These are phyloP conservation scores for Xylaria hypoxylon DNA, from an alignment of 2,329 filamentous ascomycete genomes.

Conservation along the genomic window DNA sequence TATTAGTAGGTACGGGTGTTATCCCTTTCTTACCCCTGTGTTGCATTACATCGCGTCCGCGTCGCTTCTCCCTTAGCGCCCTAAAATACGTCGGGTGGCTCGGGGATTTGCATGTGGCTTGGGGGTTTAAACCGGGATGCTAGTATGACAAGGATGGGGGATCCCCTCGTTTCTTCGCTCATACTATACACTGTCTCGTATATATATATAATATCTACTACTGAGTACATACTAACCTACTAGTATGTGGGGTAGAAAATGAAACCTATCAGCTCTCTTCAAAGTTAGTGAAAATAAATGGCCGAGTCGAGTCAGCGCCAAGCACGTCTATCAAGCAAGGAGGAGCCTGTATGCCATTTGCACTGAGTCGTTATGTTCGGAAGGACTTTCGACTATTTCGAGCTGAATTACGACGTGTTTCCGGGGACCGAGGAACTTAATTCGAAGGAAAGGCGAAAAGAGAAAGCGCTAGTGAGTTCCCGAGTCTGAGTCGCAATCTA, in stretches of 20 bases:
- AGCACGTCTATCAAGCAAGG: neutral
- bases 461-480: neutral
- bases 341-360: neutral
- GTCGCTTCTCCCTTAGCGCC: neutral
- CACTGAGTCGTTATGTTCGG: neutral
- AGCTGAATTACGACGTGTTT: neutral
- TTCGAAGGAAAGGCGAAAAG: neutral
- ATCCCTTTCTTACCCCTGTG: neutral
- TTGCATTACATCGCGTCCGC: constrained; percentile 4
- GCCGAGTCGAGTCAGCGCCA: no score
- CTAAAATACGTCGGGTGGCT: neutral
- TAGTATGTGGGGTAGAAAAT: constrained; percentile 4
- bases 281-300: no score
- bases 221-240: no score
- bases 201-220: no score
- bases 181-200: no score
- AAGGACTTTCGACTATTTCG: neutral
- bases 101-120: constrained; percentile 4
- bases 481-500: neutral
- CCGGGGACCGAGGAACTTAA: no score
- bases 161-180: neutral
- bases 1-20: neutral
- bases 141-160: neutral
- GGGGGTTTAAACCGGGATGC: neutral
- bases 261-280: neutral